Evolutionary conservation across 257 asterid genomes (phyloP), one percentile per base, ranked within the genome.

Genomic region (Solanum clarkiae): DNA sequence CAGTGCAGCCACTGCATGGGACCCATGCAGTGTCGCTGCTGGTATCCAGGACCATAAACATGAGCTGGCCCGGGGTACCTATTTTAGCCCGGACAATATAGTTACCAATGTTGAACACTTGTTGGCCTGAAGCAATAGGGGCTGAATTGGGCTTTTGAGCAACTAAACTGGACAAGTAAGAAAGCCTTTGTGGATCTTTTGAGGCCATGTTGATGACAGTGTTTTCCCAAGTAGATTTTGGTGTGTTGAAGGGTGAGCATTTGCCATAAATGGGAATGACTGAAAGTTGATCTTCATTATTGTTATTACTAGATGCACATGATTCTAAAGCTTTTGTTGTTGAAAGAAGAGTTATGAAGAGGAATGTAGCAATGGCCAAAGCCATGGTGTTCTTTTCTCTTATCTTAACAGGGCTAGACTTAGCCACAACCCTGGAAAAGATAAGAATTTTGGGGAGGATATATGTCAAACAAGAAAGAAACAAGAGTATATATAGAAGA

Each of bases 1-100:
- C 96, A 0, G 83, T 62, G 90, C 99, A 96, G 15, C 96, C 98
- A 47, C 85, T 90, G 93, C 98, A 96, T 84, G 99, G 99, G 55
- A 93, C 80, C 98, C 99, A 96, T 86, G 97, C 96, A 85, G 89
- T 92, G 44, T 96, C 98, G 5, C 88, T 91, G 86, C 99, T 94
- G 1, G 98, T 96, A 84, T 96, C 98, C 87, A 96, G 12, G 29
- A 94, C 99, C 98, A 94, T 94, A 88, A 92, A 93, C 93, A 96
- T 80, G 88, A 91, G 93, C 80, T 94, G 98, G 1, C 95, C 95
- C 9, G 98, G 99, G 18, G 95, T 93, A 49, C 99, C 99, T 40
- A 96, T 90, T 53, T 91, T 93, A 85, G 89, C 94, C 91, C 97
- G 92, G 82, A 96, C 91, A 3, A 94, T 87, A 12, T 94, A 96